Evolutionary conservation across 768 basidiomycete species (phyloP), one percentile per base, ranked within the genome.

Genomic region (Antrodiella citrinella): DNA sequence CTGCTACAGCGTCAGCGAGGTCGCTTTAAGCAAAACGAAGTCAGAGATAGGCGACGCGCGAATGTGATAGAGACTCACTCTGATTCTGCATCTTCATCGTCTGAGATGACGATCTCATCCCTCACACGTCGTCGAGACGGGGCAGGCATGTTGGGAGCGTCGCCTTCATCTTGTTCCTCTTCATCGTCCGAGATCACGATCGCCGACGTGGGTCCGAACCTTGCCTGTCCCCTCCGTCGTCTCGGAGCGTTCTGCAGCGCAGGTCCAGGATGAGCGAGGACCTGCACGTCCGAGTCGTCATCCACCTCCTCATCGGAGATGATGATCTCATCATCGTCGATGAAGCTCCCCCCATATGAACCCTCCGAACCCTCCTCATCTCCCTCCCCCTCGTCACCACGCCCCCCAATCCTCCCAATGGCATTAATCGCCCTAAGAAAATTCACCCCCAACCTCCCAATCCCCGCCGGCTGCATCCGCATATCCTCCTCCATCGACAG

Each of bases 281-380:
- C 15, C 30, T 35, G 30, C 30, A 35, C 30, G 30, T 45, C 44
- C 4, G 21, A 26, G 21, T 45, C n/a, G 15, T 47, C 46, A 30
- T 20, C 26, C 22, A 30, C 46, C 4, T 47, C 46, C 12, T 47
- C 45, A 5, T 47, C 46, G 24, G 42, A 44, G 15, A 41, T 25
- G 13, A 26, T 48, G 25, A 58, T 64, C 15, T 68, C 68, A 21
- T 54, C 67, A 40, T 81, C 79, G 39, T 80, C 78, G 45, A 82
- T 80, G 56, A 81, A 81, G 59, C 78, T 78, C 54, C 71, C 69
- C 52, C 76, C 76, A 45, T 78, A 80, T 11, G 61, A 70, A 15
- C 66, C 72, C 0, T 72, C 70, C 2, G 57, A 69, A 3, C 57
- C 55, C 12, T 61, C 59, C 18, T 54, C 39, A 41, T 61, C 64